A percentile compares a stretch with the other conserved stretches of the same genome.
These are phyloP conservation scores for Lactifluus pinguis DNA, from an alignment of 768 basidiomycete genomes.

Conservation along the genomic window DNA sequence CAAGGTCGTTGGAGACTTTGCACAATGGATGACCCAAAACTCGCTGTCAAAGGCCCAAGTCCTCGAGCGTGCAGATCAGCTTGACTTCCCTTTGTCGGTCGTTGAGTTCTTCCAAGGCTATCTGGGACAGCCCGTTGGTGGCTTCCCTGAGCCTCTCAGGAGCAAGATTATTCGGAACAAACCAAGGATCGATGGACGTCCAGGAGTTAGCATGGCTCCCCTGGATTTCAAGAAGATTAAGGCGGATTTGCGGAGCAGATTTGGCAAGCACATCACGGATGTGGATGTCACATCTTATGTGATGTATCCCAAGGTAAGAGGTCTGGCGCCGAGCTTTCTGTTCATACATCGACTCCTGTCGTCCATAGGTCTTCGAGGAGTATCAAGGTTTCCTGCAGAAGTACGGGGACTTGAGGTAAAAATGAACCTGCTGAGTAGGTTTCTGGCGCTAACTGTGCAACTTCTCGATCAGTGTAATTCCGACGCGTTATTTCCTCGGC, in stretches of 20 bases:
- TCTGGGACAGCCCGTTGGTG: slow-evolving; percentile 95
- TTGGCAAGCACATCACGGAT: slow-evolving; percentile 91
- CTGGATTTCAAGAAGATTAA: slow-evolving; percentile 96
- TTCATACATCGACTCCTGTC: neutral
- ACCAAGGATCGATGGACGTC: slow-evolving; percentile 87
- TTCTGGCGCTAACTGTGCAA: slow-evolving; percentile 8
- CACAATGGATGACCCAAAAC: slow-evolving; percentile 99
- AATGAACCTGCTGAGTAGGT: slow-evolving; percentile 4
- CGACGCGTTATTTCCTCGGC: slow-evolving; percentile 94
- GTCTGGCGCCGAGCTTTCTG: neutral
- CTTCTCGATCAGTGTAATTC: slow-evolving; percentile 59
- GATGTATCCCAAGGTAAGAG: slow-evolving; percentile 90
- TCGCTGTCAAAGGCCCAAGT: slow-evolving; percentile 82
- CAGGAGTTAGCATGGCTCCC: slow-evolving; percentile 79
- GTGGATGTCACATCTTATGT: slow-evolving; percentile 90
- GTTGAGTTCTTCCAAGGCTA: slow-evolving; percentile 99
- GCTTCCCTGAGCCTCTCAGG: slow-evolving; percentile 96
- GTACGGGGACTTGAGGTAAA: slow-evolving; percentile 87
- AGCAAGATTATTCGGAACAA: slow-evolving; percentile 88
- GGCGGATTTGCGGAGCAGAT: slow-evolving; percentile 84
- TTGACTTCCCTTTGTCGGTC: slow-evolving; percentile 96
- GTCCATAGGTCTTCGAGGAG: slow-evolving; percentile 84
- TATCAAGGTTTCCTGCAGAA: slow-evolving; percentile 92
- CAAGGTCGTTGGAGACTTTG: slow-evolving; percentile 98
- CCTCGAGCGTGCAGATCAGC: slow-evolving; percentile 70